Percentiles rank a stretch among this genome's conserved stretches.
Conservation (phyloP, 768 basidiomycete species). For the Amanita subjunquillea region DNA sequence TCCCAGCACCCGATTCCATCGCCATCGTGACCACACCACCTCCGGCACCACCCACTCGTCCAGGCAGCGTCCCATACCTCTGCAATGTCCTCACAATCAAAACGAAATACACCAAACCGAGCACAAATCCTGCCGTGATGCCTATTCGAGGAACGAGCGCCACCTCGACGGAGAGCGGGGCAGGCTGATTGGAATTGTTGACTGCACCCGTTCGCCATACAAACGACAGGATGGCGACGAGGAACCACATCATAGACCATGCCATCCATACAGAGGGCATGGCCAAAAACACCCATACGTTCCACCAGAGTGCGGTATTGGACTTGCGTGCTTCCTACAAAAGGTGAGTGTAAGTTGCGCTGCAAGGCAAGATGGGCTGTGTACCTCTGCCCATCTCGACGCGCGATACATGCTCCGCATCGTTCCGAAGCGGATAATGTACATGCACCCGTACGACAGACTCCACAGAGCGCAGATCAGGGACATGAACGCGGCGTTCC, state of each 20-base stretch:
- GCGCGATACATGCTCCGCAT: constrained; percentile 4
- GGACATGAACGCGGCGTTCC: constrained; percentile 3
- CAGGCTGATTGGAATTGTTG: constrained; percentile 23
- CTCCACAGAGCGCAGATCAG: constrained; percentile 4
- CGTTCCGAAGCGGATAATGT: background rate
- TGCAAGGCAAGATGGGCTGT: too few species aligned
- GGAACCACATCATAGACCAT: constrained; percentile 65
- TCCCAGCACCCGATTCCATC: background rate
- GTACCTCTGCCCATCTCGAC: constrained; percentile 1
- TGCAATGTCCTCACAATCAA: constrained; percentile 55
- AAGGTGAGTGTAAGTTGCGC: too few species aligned
- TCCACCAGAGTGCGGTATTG: constrained; percentile 24
- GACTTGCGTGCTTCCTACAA: constrained; percentile 45
- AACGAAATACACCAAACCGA: constrained; percentile 53
- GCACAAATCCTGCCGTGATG: constrained; percentile 39
- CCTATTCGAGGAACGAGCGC: constrained; percentile 44
- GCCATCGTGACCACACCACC: background rate
- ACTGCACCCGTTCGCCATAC: constrained; percentile 61
- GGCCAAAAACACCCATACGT: constrained; percentile 25
- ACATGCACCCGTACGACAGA: constrained; percentile 2
- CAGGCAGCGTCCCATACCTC: constrained; percentile 33
- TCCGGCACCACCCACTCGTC: background rate
- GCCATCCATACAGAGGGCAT: constrained; percentile 64
- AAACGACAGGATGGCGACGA: constrained; percentile 52
- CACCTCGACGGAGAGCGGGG: constrained; percentile 24